phyloP scores from a whole-genome alignment of 2,329 filamentous ascomycete species.

The Trichothecium sympodiale region DNA sequence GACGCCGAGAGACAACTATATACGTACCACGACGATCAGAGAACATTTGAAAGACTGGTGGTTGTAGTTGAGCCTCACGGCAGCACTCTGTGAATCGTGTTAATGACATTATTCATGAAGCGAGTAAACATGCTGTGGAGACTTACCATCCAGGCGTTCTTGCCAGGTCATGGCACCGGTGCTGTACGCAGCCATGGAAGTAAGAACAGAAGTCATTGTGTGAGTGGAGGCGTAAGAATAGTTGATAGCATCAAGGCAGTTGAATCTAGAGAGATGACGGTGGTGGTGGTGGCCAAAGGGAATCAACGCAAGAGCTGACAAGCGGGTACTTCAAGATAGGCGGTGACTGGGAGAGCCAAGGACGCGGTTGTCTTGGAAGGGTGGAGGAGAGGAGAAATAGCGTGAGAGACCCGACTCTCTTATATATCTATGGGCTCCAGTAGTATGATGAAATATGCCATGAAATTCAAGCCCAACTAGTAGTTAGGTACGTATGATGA shows the following conservation, averaged over 20 bases:
- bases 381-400: too few species aligned
- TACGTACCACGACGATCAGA: slow-evolving; percentile 56
- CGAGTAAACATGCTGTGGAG: background rate
- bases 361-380: too few species aligned
- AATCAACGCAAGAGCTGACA: background rate
- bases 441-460: too few species aligned
- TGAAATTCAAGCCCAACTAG: too few species aligned
- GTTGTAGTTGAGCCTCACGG: slow-evolving; percentile 32
- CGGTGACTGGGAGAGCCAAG: too few species aligned
- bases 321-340: too few species aligned
- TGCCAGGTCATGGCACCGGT: slow-evolving; percentile 26
- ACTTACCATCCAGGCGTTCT: slow-evolving; percentile 36
- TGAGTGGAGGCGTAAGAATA: slow-evolving; percentile 8
- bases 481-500: too few species aligned
- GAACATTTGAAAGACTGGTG: slow-evolving; percentile 51
- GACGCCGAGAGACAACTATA: too few species aligned
- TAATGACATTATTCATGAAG: background rate
- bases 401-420: too few species aligned
- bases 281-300: background rate
- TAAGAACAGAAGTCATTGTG: slow-evolving; percentile 3
- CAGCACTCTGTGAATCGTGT: slow-evolving; percentile 35
- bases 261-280: slow-evolving; percentile 6
- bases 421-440: too few species aligned
- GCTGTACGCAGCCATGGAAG: background rate
- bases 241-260: slow-evolving; percentile 7